Evolutionary conservation across 2,329 filamentous ascomycete species (phyloP), one percentile per base, ranked within the genome.

Genomic region (Calonectria henricotiae): DNA sequence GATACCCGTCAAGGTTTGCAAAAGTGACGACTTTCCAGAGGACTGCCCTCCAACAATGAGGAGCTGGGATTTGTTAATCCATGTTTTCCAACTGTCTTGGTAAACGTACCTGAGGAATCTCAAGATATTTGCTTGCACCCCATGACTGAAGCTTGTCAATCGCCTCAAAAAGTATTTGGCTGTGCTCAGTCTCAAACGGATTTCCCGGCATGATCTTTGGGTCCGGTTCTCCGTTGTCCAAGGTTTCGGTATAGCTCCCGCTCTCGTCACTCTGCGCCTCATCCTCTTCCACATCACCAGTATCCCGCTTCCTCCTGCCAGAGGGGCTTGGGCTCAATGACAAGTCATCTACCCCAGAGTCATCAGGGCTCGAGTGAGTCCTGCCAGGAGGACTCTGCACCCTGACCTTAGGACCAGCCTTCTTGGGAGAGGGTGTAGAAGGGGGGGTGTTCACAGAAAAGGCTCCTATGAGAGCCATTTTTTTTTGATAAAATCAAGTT

Each of bases 11-110:
- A 83, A 68, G 23, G 78, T 82, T 55, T 80, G 79, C 2, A 84
- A 72, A 1, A 84, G 73, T 6, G 82, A 83, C 0, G 82, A 83
- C 27, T 83, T 83, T 3, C 82, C 82, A 2, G 80, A 76, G 0
- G 81, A 83, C 67, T 83, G 82, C 0, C 79, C 76, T 1, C 82
- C 82, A 0, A 83, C 80, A 32, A 83, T 81, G 1, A 83, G 77
- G 6, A 83, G 78, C 80, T 82, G 13, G 5, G 1, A 1, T 0
- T 2, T 27, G 17, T 74, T 4, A 76, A 61, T 13, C 13, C 6
- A 13, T 20, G 5, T 5, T 2, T 8, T 13, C 1, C 15, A 23
- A 20, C 1, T 6, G 58, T 41, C 30, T 35, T 60, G 44, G 23
- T 65, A 62, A 30, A 65, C 73, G 62, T 69, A 82, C 82, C 72